These are phyloP conservation scores for Myriosclerotinia duriaeana DNA, from an alignment of 2,329 filamentous ascomycete genomes.

Conservation along the genomic window DNA sequence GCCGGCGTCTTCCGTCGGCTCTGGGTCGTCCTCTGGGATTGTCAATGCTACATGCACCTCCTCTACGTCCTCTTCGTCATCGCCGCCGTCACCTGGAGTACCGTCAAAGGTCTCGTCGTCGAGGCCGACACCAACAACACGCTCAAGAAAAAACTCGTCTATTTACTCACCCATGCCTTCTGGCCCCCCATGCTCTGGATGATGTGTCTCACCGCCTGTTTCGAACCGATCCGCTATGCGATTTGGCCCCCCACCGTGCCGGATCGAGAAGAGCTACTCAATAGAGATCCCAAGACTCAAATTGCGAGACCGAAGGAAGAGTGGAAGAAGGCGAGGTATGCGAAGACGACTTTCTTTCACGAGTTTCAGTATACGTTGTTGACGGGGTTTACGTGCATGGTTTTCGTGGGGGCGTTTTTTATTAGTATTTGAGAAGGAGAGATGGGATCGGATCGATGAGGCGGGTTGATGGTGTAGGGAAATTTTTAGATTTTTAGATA, in stretches of 20 bases:
- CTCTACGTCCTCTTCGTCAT: constrained; percentile 47
- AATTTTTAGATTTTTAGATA: no score
- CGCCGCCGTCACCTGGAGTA: constrained; percentile 43
- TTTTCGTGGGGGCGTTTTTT: constrained; percentile 44
- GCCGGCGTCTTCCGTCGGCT: constrained; percentile 55
- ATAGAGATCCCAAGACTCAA: constrained; percentile 54
- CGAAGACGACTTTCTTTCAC: constrained; percentile 55
- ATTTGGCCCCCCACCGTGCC: constrained; percentile 59
- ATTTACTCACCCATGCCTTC: constrained; percentile 58
- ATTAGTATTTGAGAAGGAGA: constrained; percentile 5
- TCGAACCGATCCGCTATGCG: constrained; percentile 59
- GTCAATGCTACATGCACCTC: constrained; percentile 54
- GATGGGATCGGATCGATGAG: not conserved
- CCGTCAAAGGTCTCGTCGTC: constrained; percentile 44
- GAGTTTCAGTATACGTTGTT: constrained; percentile 55
- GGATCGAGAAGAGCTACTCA: constrained; percentile 56
- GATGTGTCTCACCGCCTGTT: constrained; percentile 39
- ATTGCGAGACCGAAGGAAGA: constrained; percentile 51
- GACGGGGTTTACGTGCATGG: constrained; percentile 50
- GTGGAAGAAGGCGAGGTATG: constrained; percentile 57
- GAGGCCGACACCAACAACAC: constrained; percentile 52
- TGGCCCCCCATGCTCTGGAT: constrained; percentile 60
- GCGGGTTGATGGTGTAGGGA: not conserved
- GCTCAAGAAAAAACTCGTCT: constrained; percentile 39
- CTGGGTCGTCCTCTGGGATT: constrained; percentile 55